Evolutionary conservation across 345 rosid species (phyloP), one percentile per base, ranked within the genome.

Genomic region (Pelargonium nanum): DNA sequence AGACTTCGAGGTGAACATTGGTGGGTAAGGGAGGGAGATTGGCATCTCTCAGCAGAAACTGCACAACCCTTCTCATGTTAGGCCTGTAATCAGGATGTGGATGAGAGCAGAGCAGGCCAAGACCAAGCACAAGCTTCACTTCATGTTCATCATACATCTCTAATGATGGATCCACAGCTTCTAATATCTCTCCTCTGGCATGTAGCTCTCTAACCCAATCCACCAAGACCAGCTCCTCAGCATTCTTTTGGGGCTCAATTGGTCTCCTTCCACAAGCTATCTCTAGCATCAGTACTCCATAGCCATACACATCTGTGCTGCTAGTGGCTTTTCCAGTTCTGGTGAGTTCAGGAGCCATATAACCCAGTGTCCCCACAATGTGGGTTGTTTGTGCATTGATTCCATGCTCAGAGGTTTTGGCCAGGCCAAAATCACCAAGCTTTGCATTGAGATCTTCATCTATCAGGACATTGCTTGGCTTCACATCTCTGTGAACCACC

Each of bases 401-500:
- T 4, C 71, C 78, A 25, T 69, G 78, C n/a, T 82, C 86, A n/a
- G 75, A 69, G n/a, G 73, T 45, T 67, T 67, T 82, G 55, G 86
- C 84, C 10, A 79, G 65, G 6, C 83, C 84, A 4, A 82, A 82
- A 63, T 80, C 84, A 8, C 82, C 79, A 5, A 80, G 82, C 54
- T 76, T 75, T 60, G 83, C 79, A 50, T 65, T 69, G 16, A 74
- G 53, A 23, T 69, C 74, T 17, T 67, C 54, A 66, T 83, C 81
- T 23, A 83, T 51, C 53, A 83, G 53, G 59, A 78, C 80, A 56
- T 80, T 83, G n/a, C 78, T 76, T 9, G 88, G 78, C 58, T 80
- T 83, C 55, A 80, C 70, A 55, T 83, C 88, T 70, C 85, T 62
- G 55, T 80, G 88, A 62, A 80, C 72, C 65, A 83, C 80, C 0